Base-by-base conservation (phyloP, 129 eudicot genomes). In the Artemisia tridentata region DNA sequence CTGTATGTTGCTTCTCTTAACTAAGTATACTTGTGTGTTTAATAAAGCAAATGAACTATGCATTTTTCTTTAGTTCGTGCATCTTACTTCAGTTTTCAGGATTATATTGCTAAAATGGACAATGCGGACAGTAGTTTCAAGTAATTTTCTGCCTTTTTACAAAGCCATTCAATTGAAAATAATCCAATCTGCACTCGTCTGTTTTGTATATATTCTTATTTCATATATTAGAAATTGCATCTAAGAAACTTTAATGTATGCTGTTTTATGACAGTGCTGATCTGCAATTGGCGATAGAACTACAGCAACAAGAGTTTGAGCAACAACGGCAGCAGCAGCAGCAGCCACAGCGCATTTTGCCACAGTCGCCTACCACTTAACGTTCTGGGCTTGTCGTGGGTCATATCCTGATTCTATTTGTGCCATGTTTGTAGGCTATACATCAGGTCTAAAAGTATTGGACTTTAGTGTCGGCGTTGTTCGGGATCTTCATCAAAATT, bases 261-360 rank as follows among this genome's bases (percentile, higher is more conserved):
- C 45, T 76, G 47, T 49, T 82, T 52, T 59, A 56, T 72, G 75
- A 72, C 95, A 92, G 99, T 67, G 85, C 92, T 68, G 97, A 93
- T 87, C 58, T 82, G 83, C 91, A 89, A 80, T 75, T 93, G 83
- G 97, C 98, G 12, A 80, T 87, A 49, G 92, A 92, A 73, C 95
- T 93, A 63, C 91, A 93, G 69, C 95, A 89, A 43, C 96, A 89
- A 80, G 98, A 92, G 78, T 92, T 83, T 75, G 96, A 87, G 54
- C 88, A 88, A 25, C 86, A 76, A 56, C 84, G 78, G n/a, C 68
- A 25, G 3, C 76, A 72, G 56, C 84, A 75, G 47, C 84, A 74
- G 52, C 83, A 78, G 75, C 82, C 69, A 57, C 85, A 65, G 61
- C 90, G 81, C 4, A 73, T 65, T 72, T 4, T 62, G 45, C 85